Evolutionary conservation across 257 asterid genomes (phyloP).

Genomic region (Solanum acaule): DNA sequence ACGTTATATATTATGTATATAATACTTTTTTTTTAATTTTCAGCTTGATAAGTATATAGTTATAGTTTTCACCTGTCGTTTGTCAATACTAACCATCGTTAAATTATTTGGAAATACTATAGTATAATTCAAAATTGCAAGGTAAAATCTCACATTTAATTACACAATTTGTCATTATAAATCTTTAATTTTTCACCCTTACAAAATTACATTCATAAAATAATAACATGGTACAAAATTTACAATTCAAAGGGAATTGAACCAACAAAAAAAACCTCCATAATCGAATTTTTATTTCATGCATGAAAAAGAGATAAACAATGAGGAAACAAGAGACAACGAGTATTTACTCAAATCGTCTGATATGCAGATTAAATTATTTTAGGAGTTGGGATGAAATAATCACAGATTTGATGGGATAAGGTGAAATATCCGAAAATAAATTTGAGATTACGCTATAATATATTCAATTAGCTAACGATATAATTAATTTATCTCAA

Average conservation of each 20-base stretch:
- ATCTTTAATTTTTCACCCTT: not conserved
- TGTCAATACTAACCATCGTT: not conserved
- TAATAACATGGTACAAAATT: not conserved
- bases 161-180: not conserved
- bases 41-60: not conserved
- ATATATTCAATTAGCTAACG: not conserved
- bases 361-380: not conserved
- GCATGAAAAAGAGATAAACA: not conserved
- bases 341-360: not conserved
- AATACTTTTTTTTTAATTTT: too few relatives aligned
- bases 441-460: not conserved
- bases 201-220: not conserved
- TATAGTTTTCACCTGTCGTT: not conserved
- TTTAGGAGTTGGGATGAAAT: not conserved
- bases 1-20: too few relatives aligned
- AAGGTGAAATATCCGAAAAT: rapidly evolving
- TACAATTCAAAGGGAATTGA: not conserved
- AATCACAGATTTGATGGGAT: not conserved
- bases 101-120: not conserved
- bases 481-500: not conserved
- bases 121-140: not conserved
- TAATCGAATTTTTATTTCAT: not conserved
- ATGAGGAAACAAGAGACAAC: not conserved
- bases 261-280: rapidly evolving
- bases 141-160: not conserved